These are phyloP conservation scores for Entomortierella lignicola DNA, from an alignment of 192 early-diverging fungal genomes.

Conservation along the genomic window DNA sequence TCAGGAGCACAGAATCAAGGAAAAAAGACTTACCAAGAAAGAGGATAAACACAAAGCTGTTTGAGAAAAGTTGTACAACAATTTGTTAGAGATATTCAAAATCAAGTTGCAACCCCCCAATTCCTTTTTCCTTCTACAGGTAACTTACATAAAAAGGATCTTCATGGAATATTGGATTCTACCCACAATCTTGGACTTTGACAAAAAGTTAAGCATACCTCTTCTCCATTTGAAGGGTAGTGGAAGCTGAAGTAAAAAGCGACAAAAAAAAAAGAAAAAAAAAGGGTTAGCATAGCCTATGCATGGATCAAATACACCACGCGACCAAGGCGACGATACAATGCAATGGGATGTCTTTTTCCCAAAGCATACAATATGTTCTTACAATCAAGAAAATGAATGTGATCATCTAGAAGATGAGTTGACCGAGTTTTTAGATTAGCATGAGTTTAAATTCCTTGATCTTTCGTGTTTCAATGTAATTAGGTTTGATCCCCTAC, in stretches of 20 bases:
- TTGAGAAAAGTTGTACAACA: neutral
- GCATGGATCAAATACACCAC: no score
- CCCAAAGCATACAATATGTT: neutral
- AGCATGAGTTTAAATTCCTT: neutral
- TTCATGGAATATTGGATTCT: constrained; percentile 55
- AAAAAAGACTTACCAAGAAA: constrained; percentile 59
- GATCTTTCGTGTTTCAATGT: neutral
- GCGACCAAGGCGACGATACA: no score
- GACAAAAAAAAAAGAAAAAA: no score
- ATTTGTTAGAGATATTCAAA: no score
- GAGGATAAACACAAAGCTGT: constrained; percentile 65
- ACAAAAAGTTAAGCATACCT: constrained; percentile 57
- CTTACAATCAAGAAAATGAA: constrained; percentile 57
- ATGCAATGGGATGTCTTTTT: neutral
- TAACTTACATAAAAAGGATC: constrained; percentile 63
- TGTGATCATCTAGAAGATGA: constrained; percentile 55
- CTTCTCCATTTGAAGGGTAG: constrained; percentile 61
- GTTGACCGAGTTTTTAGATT: no score
- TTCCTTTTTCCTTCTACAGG: neutral
- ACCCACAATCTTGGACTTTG: constrained; percentile 56
- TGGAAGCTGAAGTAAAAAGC: no score
- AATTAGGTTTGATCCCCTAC: constrained; percentile 11
- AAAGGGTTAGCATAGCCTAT: neutral
- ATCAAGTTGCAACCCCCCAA: no score
- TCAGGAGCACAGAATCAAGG: no score